These are phyloP conservation scores for Daldinia sp. DNA, from an alignment of 2,329 filamentous ascomycete species.

Conservation along the genomic window DNA sequence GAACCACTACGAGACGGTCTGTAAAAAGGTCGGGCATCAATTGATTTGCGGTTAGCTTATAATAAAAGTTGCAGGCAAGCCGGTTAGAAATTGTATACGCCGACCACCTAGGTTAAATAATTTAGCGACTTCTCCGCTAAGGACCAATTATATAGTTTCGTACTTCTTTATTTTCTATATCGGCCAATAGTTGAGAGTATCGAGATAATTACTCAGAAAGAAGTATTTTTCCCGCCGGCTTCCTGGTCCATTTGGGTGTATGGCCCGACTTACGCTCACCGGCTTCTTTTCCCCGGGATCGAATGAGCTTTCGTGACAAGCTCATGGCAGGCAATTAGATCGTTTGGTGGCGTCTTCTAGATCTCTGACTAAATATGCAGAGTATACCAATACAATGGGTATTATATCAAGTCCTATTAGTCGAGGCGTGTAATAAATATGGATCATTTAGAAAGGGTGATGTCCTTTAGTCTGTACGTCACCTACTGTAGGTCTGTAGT, in stretches of 20 bases:
- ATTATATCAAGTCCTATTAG: slow-evolving; percentile 8
- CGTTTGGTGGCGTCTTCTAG: slow-evolving; percentile 15
- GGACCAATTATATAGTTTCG: slow-evolving; percentile 25
- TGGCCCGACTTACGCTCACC: slow-evolving; percentile 31
- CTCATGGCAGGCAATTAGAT: slow-evolving; percentile 22
- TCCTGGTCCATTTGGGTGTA: slow-evolving; percentile 38
- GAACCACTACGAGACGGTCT: slow-evolving; percentile 8
- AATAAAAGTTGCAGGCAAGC: background rate
- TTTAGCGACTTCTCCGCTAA: slow-evolving; percentile 10
- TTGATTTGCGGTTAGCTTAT: slow-evolving; percentile 5
- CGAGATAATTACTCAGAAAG: slow-evolving; percentile 12
- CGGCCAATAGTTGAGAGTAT: slow-evolving; percentile 23
- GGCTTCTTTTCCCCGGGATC: slow-evolving; percentile 30
- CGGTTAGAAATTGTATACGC: background rate
- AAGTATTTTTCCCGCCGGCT: slow-evolving; percentile 25
- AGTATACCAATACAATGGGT: slow-evolving; percentile 8
- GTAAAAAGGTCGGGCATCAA: slow-evolving; percentile 22
- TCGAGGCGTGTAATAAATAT: background rate
- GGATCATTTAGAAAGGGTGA: background rate
- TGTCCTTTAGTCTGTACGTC: no score
- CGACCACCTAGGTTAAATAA: slow-evolving; percentile 12
- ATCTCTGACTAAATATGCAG: slow-evolving; percentile 10
- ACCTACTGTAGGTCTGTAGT: no score
- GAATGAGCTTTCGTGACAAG: slow-evolving; percentile 32
- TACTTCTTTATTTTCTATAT: slow-evolving; percentile 18